A percentile compares a stretch with the other conserved stretches of the same genome.
Conservation (phyloP, 192 early-diverging fungal species). For the Lobosporangium transversale region DNA sequence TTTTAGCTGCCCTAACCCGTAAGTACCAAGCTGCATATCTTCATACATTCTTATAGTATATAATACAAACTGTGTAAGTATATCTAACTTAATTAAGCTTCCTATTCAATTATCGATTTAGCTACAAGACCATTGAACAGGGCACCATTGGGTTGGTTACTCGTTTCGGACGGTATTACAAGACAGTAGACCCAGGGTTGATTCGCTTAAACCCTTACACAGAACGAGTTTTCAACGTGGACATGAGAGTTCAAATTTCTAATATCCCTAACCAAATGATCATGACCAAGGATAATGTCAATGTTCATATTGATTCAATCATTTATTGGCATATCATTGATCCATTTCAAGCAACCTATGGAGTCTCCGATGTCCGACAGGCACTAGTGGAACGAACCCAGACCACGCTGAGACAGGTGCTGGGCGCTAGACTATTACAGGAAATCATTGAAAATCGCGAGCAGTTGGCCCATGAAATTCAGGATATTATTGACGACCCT, state of each 20-base stretch:
- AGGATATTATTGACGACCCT: constrained; percentile 82
- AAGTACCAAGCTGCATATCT: neutral
- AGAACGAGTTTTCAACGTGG: constrained; percentile 53
- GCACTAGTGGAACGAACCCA: constrained; percentile 89
- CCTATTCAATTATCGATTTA: neutral
- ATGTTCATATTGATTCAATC: constrained; percentile 84
- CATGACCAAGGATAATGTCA: constrained; percentile 75
- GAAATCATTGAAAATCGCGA: constrained; percentile 92
- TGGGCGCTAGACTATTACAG: constrained; percentile 86
- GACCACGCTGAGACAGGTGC: constrained; percentile 87
- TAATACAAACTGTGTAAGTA: neutral
- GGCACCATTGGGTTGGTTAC: constrained; percentile 74
- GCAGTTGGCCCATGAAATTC: constrained; percentile 84
- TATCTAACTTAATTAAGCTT: neutral
- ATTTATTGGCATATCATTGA: constrained; percentile 87
- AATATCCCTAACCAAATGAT: constrained; percentile 73
- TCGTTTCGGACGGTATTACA: constrained; percentile 68
- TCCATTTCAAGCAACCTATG: constrained; percentile 79
- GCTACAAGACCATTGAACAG: constrained; percentile 73
- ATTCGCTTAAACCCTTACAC: constrained; percentile 62
- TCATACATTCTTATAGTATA: neutral
- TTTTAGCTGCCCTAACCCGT: constrained; percentile 49
- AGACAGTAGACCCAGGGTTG: constrained; percentile 64
- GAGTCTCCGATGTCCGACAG: constrained; percentile 76
- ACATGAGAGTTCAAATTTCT: constrained; percentile 58